Conservation (phyloP, 129 eudicot genomes). For the Arctium lappa region DNA sequence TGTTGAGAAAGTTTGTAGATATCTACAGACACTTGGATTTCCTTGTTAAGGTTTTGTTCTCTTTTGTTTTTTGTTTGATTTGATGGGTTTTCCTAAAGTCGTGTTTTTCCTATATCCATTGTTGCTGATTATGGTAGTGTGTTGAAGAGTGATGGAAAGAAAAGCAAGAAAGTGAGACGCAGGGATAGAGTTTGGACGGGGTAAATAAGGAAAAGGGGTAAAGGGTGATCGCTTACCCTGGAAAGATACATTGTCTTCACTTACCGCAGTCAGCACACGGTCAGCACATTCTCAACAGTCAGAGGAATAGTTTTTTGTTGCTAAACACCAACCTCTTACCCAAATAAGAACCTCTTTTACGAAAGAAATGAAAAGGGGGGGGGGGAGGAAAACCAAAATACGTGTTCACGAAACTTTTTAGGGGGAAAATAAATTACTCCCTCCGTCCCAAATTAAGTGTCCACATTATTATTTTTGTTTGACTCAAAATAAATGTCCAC, state of each 20-base stretch:
- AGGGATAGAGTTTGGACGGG: neutral
- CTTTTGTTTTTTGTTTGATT: neutral
- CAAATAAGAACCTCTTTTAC: neutral
- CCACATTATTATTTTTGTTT: no score
- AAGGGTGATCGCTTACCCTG: neutral
- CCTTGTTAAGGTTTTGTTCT: no score
- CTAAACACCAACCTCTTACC: neutral
- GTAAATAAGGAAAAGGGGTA: neutral
- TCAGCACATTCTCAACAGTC: no score
- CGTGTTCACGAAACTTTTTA: neutral
- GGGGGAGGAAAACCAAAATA: neutral
- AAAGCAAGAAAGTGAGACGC: no score
- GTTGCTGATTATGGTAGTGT: neutral
- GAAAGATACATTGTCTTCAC: neutral
- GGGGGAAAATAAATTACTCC: neutral
- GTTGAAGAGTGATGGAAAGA: neutral
- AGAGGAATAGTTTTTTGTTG: no score
- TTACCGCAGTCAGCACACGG: neutral
- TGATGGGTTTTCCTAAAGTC: neutral
- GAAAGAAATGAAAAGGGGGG: neutral
- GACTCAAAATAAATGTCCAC: no score
- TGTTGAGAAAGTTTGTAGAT: no score
- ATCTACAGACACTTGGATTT: no score
- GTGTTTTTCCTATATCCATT: no score
- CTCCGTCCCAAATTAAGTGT: no score